These are phyloP conservation scores for Mytilinidion resinicola DNA, from an alignment of 495 filamentous ascomycete species.

Conservation along the genomic window DNA sequence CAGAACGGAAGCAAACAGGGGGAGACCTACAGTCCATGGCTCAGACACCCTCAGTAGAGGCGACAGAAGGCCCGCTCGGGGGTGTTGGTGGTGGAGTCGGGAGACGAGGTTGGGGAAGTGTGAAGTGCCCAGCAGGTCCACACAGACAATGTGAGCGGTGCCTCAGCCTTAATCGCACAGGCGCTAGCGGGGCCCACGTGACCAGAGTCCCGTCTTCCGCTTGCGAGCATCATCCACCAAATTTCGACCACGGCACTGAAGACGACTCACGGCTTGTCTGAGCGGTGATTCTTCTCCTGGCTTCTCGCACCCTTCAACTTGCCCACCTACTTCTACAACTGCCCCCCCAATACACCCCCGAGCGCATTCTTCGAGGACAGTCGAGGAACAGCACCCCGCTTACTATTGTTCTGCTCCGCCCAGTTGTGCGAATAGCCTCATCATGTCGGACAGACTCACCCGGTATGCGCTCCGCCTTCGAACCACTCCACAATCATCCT, in stretches of 20 bases:
- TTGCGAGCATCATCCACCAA: too few relatives aligned
- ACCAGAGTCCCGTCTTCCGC: too few relatives aligned
- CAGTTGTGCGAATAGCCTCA: background rate
- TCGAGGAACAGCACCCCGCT: background rate
- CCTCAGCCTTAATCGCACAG: too few relatives aligned
- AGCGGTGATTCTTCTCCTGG: too few relatives aligned
- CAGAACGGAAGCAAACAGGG: slow-evolving; percentile 3
- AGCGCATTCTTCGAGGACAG: background rate
- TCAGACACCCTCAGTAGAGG: slow-evolving; percentile 23
- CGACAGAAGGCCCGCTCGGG: background rate
- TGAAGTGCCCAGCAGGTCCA: slow-evolving; percentile 5
- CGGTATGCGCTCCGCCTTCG: slow-evolving; percentile 40
- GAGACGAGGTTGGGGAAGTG: slow-evolving; percentile 8
- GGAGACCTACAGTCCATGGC: slow-evolving; percentile 37
- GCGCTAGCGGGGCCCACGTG: too few relatives aligned
- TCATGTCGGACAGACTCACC: slow-evolving; percentile 81
- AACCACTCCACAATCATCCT: slow-evolving; percentile 32
- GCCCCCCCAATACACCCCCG: too few relatives aligned
- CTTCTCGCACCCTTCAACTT: too few relatives aligned
- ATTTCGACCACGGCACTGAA: too few relatives aligned
- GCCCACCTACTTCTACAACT: too few relatives aligned
- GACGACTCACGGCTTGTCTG: too few relatives aligned
- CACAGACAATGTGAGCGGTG: too few relatives aligned
- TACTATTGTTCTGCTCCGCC: background rate
- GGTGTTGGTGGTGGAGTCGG: slow-evolving; percentile 1